Base-by-base conservation (phyloP, 139 green algal species). In the Edaphochlamys debaryana region DNA sequence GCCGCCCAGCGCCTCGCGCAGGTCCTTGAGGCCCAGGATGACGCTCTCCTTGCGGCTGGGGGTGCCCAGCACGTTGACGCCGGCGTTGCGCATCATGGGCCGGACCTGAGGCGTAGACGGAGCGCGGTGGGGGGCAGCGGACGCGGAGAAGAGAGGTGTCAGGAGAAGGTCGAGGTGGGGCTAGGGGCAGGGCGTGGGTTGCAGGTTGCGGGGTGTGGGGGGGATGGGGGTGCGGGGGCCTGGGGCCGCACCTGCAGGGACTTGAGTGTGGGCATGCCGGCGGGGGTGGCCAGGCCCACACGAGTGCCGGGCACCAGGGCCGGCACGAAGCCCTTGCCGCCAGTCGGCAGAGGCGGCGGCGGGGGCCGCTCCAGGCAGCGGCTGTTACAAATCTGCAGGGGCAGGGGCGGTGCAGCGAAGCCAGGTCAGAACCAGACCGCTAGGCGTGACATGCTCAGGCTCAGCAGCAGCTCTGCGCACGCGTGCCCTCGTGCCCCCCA, bases 61-160 rank as follows among this genome's bases (percentile, higher is more conserved):
- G 42, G 89, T 93, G 72, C 94, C 95, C 87, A 98, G 93, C 37
- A 98, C 94, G 79, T 95, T 94, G 23, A 97, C 92, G 27, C 92
- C 92, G 0, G 85, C 92, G 15, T 79, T 76, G n/a, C 79, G 56
- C 69, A 88, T 22, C 19, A 40, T 45, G 30, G 80, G 72, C 3
- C 60, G 74, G 45, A 87, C 71, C 86, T 87, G 72, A 58, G n/a
- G n/a, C n/a, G n/a, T n/a, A n/a, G n/a, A n/a, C n/a, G n/a, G n/a
- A n/a, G 32, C 15, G 52, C 11, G 45, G 45, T 54, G 9, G 45
- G 45, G 45, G 45, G 45, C 11, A 54, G 45, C 11, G 45, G 45
- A 9, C 9, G 45, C 22, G 20, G 52, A 29, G 52, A 62, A 62
- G 52, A 62, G 17, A 62, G 52, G 29, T 4, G 52, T 30, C 15